Evolutionary conservation across 176 grass and related monocot species (phyloP).

Genomic region (Puya raimondii): DNA sequence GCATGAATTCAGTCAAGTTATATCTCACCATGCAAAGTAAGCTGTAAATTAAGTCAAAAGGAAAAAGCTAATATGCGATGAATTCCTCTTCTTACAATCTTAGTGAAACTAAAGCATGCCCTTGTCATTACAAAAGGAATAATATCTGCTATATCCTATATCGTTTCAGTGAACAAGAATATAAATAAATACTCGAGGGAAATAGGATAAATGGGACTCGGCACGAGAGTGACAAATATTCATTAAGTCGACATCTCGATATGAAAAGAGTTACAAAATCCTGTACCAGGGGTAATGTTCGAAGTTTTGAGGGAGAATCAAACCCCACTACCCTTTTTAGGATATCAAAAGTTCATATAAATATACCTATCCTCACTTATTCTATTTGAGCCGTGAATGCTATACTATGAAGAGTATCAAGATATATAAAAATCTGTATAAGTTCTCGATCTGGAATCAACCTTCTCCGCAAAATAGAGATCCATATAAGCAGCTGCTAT

Average conservation of each 20-base stretch:
- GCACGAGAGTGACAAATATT: neutral
- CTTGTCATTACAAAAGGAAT: neutral
- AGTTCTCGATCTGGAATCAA: neutral
- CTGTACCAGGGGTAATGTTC: neutral
- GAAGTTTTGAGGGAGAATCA: neutral
- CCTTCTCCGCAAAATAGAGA: too few relatives aligned
- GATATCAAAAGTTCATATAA: neutral
- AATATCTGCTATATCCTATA: neutral
- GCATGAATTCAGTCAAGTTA: neutral
- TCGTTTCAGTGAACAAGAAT: neutral
- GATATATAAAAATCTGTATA: neutral
- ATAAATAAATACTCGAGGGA: neutral
- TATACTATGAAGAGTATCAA: neutral
- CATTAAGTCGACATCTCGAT: neutral
- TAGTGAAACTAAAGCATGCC: neutral
- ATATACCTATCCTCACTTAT: neutral
- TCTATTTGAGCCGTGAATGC: neutral
- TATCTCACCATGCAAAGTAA: neutral
- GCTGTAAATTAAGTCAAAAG: neutral
- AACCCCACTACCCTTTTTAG: neutral
- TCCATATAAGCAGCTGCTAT: too few relatives aligned
- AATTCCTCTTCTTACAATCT: neutral
- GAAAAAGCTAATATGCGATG: neutral
- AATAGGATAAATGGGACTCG: neutral
- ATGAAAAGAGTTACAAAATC: neutral